These are phyloP conservation scores for Nemophila menziesii DNA, from an alignment of 257 asterid genomes.

Conservation along the genomic window DNA sequence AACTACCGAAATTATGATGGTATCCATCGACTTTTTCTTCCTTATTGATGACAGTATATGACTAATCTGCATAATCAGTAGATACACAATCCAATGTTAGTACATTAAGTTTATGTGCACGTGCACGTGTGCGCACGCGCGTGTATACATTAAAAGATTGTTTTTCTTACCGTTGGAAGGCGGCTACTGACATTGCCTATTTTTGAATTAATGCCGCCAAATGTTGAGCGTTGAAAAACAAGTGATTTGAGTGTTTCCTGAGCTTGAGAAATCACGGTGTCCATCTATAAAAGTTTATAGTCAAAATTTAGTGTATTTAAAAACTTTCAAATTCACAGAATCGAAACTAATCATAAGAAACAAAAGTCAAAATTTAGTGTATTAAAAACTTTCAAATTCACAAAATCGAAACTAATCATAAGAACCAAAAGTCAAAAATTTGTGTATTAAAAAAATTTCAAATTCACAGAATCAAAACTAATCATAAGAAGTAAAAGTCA, in stretches of 20 bases:
- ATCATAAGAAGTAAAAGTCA: conserved; percentile 4
- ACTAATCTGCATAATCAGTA: conserved; percentile 47
- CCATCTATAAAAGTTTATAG: conserved; percentile 68
- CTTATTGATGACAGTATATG: conserved; percentile 62
- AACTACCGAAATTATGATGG: conserved; percentile 73
- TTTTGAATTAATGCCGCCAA: conserved; percentile 81
- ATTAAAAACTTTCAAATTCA: conserved; percentile 2
- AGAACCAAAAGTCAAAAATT: conserved; percentile 5
- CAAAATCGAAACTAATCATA: not conserved
- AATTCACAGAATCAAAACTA: conserved; percentile 1
- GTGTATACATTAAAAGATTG: not conserved
- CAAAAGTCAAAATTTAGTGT: conserved; percentile 8
- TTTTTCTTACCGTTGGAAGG: conserved; percentile 71
- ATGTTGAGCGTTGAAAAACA: conserved; percentile 83
- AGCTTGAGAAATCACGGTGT: conserved; percentile 85
- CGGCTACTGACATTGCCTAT: conserved; percentile 92
- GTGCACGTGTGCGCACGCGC: not conserved
- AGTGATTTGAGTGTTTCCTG: conserved; percentile 88
- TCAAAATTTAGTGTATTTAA: conserved; percentile 4
- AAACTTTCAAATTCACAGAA: conserved; percentile 2
- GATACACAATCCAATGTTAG: not conserved
- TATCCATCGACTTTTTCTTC: conserved; percentile 93
- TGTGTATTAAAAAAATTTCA: conserved; percentile 6
- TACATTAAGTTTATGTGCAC: not conserved
- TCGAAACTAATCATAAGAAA: not conserved